A percentile compares a stretch with the other conserved stretches of the same genome.
phyloP scores from a whole-genome alignment of 2,329 filamentous ascomycete genomes.

The Sclerotinia nivalis region DNA sequence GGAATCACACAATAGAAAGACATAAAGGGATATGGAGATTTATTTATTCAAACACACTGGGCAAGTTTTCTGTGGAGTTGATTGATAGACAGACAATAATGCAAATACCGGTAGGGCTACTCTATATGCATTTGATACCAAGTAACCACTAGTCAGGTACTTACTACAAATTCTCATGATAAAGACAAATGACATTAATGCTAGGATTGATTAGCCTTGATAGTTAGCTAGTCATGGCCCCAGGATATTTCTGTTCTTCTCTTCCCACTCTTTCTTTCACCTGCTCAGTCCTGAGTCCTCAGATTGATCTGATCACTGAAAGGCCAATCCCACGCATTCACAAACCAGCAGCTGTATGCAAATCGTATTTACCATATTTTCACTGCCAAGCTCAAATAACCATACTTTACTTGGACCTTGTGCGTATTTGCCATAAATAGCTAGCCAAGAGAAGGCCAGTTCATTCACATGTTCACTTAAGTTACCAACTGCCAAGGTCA shows the following conservation, averaged over 20 bases:
- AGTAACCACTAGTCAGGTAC: not conserved
- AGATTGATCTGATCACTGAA: not conserved
- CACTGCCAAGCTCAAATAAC: conserved; percentile 4
- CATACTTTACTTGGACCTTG: not conserved
- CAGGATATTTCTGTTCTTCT: not conserved
- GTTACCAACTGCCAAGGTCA: not conserved
- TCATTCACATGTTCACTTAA: not conserved
- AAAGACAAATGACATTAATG: not conserved
- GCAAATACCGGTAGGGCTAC: conserved; percentile 3
- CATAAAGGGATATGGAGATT: not conserved
- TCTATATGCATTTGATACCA: not conserved
- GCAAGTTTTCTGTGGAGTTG: not conserved
- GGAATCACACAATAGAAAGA: too few relatives aligned
- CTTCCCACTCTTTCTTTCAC: not conserved
- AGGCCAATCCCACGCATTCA: not conserved
- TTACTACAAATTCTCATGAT: not conserved
- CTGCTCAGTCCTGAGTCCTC: not conserved
- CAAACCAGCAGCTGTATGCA: not conserved
- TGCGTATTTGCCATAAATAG: not conserved
- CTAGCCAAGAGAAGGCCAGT: not conserved
- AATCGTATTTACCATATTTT: not conserved
- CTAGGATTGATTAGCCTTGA: not conserved
- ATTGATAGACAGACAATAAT: not conserved
- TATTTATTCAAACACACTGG: not conserved
- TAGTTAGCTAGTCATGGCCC: not conserved